phyloP scores from a whole-genome alignment of 495 filamentous ascomycete genomes.

The Podospora tetraspora region DNA sequence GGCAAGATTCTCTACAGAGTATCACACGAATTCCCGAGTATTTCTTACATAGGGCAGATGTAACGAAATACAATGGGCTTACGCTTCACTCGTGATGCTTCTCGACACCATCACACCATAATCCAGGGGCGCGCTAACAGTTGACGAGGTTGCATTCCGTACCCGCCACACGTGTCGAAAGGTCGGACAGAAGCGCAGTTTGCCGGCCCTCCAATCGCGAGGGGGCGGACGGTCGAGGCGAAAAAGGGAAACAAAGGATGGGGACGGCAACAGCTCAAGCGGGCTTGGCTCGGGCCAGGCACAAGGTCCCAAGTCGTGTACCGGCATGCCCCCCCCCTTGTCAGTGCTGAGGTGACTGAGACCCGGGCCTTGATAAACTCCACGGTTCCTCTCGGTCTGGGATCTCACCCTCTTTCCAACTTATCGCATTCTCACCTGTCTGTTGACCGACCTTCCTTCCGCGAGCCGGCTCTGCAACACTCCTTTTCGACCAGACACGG shows the following conservation, averaged over 20 bases:
- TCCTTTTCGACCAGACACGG: constrained; percentile 16
- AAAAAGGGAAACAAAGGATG: constrained; percentile 1
- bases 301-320: background rate
- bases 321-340: background rate
- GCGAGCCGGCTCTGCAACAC: constrained; percentile 33
- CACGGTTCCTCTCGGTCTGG: constrained; percentile 6
- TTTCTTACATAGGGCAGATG: background rate
- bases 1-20: background rate
- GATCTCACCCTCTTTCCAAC: constrained; percentile 21
- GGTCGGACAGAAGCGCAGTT: background rate
- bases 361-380: constrained; percentile 12
- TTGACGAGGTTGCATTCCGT: constrained; percentile 5
- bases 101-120: background rate
- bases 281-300: constrained; percentile 1
- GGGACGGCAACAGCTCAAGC: background rate
- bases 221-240: background rate
- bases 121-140: constrained; percentile 3
- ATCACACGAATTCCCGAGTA: background rate
- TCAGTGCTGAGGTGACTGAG: background rate
- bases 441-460: constrained; percentile 31
- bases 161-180: background rate
- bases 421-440: constrained; percentile 5
- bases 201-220: constrained; percentile 5
- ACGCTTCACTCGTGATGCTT: background rate
- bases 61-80: background rate